phyloP scores from a whole-genome alignment of 805 yeast genomes.

The Naumovozyma baii region DNA sequence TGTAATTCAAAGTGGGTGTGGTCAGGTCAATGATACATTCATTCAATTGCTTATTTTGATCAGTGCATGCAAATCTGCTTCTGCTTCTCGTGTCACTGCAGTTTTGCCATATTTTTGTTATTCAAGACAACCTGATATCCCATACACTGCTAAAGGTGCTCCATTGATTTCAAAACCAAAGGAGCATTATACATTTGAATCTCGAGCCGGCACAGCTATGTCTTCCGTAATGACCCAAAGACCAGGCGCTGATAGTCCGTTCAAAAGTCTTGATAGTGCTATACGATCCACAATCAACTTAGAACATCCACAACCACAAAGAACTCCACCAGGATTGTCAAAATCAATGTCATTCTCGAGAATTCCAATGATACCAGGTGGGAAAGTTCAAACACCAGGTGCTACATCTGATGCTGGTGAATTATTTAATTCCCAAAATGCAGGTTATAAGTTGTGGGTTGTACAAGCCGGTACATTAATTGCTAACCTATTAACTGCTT shows the following conservation, averaged over 20 bases:
- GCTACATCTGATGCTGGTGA: constrained; percentile 23
- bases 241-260: constrained; percentile 18
- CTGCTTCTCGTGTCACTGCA: constrained; percentile 81
- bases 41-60: constrained; percentile 75
- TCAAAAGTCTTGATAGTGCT: constrained; percentile 12
- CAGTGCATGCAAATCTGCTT: constrained; percentile 88
- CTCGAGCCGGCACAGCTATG: constrained; percentile 41
- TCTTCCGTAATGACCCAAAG: constrained; percentile 16
- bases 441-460: constrained; percentile 88
- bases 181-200: constrained; percentile 35
- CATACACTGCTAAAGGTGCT: constrained; percentile 69
- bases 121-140: constrained; percentile 91
- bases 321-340: constrained; percentile 6
- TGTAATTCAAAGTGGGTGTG: constrained; percentile 77
- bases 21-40: constrained; percentile 78
- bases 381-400: constrained; percentile 19
- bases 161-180: constrained; percentile 40
- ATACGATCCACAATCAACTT: constrained; percentile 13
- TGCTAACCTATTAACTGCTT: constrained; percentile 76
- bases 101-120: constrained; percentile 92
- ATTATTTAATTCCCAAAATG: constrained; percentile 34
- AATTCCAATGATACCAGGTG: constrained; percentile 31
- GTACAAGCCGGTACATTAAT: constrained; percentile 90
- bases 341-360: constrained; percentile 22
- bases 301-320: constrained; percentile 10